phyloP scores from a whole-genome alignment of 345 rosid species.

The Acer campestre region DNA sequence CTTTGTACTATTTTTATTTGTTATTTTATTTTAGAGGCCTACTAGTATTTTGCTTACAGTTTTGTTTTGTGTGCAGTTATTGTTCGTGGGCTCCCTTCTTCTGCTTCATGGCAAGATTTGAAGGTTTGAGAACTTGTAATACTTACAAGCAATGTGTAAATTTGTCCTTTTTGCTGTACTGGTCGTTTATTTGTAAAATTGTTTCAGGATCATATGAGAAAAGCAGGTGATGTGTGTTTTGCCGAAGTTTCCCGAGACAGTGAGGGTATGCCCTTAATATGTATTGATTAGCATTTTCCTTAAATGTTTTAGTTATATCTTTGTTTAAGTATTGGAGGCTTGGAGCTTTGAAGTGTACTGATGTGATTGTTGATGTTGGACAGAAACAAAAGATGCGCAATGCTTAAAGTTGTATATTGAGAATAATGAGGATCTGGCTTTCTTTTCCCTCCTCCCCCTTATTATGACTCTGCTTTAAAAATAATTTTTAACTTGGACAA shows the following conservation, averaged over 20 bases:
- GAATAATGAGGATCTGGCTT: no score
- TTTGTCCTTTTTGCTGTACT: slow-evolving; percentile 1
- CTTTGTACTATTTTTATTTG: background rate
- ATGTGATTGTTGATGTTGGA: no score
- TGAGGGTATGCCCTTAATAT: slow-evolving; percentile 52
- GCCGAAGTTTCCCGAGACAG: slow-evolving; percentile 91
- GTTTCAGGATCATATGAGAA: slow-evolving; percentile 92
- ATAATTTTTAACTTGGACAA: no score
- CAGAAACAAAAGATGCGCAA: no score
- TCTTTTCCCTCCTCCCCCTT: no score
- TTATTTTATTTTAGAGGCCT: background rate
- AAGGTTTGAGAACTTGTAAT: slow-evolving; percentile 51
- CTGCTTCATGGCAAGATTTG: slow-evolving; percentile 99
- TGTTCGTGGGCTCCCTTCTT: slow-evolving; percentile 87
- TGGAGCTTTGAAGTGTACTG: no score
- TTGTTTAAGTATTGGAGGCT: no score
- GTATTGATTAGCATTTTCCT: no score
- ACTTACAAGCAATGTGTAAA: background rate
- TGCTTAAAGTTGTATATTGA: no score
- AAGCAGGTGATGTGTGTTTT: slow-evolving; percentile 96
- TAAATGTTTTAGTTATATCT: no score
- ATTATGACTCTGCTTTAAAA: no score
- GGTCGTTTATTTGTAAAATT: slow-evolving; percentile 17
- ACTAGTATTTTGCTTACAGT: background rate
- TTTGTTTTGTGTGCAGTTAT: slow-evolving; percentile 53